A percentile compares a stretch with the other conserved stretches of the same genome.
phyloP scores from a whole-genome alignment of 768 basidiomycete genomes.

The Sarcomyxa edulis region DNA sequence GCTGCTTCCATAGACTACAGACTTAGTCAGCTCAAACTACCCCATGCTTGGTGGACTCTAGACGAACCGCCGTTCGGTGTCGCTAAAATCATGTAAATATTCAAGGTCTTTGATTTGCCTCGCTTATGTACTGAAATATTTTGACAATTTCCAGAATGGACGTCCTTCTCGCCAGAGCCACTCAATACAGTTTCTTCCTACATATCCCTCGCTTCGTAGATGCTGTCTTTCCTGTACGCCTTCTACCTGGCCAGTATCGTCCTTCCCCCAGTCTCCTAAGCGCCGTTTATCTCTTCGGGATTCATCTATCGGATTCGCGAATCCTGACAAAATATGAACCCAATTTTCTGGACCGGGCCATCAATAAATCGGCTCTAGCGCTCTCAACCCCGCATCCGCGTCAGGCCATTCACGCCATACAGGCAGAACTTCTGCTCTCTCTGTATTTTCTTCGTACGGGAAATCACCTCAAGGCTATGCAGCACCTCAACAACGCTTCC shows the following conservation, averaged over 20 bases:
- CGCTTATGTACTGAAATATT: no score
- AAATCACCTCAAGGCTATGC: slow-evolving; percentile 55
- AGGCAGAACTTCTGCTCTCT: slow-evolving; percentile 57
- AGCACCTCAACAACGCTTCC: slow-evolving; percentile 48
- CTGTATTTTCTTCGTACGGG: slow-evolving; percentile 64
- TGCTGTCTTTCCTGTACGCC: slow-evolving; percentile 36
- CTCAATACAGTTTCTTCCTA: slow-evolving; percentile 66
- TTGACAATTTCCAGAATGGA: no score
- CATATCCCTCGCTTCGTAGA: slow-evolving; percentile 40
- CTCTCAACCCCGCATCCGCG: slow-evolving; percentile 44
- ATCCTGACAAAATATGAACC: slow-evolving; percentile 34
- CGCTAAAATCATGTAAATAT: no score
- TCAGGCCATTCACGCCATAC: slow-evolving; percentile 47
- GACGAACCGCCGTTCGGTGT: no score
- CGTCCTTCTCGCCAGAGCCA: slow-evolving; percentile 50
- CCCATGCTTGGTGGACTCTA: no score
- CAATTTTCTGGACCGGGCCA: slow-evolving; percentile 43
- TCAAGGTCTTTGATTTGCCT: no score
- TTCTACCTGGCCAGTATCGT: slow-evolving; percentile 40
- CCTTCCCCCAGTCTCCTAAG: slow-evolving; percentile 46
- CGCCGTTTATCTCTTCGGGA: slow-evolving; percentile 48
- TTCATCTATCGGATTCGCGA: slow-evolving; percentile 40
- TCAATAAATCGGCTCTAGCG: slow-evolving; percentile 41
- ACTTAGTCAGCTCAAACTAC: no score
- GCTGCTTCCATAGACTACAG: no score